Evolutionary conservation across 2,329 filamentous ascomycete genomes (phyloP), one percentile per base, ranked within the genome.

Genomic region (Aspergillus sp.): DNA sequence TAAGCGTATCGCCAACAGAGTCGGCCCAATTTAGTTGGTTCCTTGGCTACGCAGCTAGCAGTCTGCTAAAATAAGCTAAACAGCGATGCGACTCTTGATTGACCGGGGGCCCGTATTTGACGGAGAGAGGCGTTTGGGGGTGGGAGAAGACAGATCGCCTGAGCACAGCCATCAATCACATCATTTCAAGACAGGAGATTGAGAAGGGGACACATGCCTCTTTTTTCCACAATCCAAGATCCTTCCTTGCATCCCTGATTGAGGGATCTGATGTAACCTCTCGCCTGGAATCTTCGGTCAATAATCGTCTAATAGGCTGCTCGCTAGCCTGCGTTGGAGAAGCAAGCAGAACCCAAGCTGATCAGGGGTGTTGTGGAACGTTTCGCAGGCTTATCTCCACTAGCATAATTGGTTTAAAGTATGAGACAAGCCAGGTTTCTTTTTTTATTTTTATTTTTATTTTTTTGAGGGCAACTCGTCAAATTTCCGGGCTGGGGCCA

Each of bases 301-400:
- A 31, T 31, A 31, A 31, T 31, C 9, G 27, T 31, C 27, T 31
- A 31, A 31, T 31, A 31, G 27, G 27, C 27, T 31, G 27, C 27
- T 31, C 27, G 27, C 27, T 31, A 31, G 27, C 27, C 27, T 31
- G 27, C 6, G 27, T 31, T 8, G 27, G 27, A 31, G 27, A 31
- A 31, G 27, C 27, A 31, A 31, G 27, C 27, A 31, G 27, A 31
- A 11, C 27, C 17, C 46, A 19, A 12, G 35, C 35, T 37, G 35
- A 31, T 53, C 51, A 45, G 41, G 31, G 51, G 41, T 46, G 51
- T 57, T 62, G 69, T 73, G 70, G 69, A 71, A 73, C 69, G 68
- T 71, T 66, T 65, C 69, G 70, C 69, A 69, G 71, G 70, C 68
- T 72, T 70, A 72, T 71, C 70, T 70, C 69, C 70, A 70, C 68